A percentile compares a stretch with the other conserved stretches of the same genome.
Conservation (phyloP, 2,329 filamentous ascomycete species). For the Triangularia verruculosa region DNA sequence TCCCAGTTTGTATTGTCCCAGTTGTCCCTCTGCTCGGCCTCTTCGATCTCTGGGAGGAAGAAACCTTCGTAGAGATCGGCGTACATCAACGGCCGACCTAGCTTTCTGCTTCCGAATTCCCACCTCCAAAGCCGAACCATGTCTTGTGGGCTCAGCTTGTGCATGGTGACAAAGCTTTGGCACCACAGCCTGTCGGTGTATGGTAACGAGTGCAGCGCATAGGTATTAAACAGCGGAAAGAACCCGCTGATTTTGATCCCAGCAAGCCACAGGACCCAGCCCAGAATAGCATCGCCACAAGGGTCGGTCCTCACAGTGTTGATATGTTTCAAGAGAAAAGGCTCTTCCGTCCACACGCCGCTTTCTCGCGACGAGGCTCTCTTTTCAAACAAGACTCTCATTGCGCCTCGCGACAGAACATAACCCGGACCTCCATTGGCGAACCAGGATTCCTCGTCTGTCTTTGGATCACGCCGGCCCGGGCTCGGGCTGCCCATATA, state of each 20-base stretch:
- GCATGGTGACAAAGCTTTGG: conserved; percentile 48
- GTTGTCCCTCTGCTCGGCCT: conserved; percentile 7
- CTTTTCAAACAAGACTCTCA: conserved; percentile 40
- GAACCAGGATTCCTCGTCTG: conserved; percentile 39
- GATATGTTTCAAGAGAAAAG: conserved; percentile 41
- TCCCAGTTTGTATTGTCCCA: conserved; percentile 27
- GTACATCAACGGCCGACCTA: conserved; percentile 38
- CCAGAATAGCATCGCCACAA: conserved; percentile 52
- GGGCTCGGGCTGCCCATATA: conserved; percentile 51
- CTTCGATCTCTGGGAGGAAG: conserved; percentile 33
- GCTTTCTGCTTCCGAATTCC: conserved; percentile 35
- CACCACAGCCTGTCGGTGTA: conserved; percentile 49
- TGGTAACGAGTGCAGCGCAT: conserved; percentile 48
- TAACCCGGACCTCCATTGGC: conserved; percentile 50
- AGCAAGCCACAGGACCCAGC: conserved; percentile 44
- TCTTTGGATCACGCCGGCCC: conserved; percentile 33
- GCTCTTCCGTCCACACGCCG: conserved; percentile 40
- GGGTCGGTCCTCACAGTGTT: conserved; percentile 45
- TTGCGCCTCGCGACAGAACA: conserved; percentile 43
- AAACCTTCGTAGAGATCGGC: conserved; percentile 37
- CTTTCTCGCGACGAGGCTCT: conserved; percentile 26
- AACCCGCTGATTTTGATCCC: conserved; percentile 45
- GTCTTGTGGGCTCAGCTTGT: conserved; percentile 46
- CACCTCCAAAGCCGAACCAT: conserved; percentile 50
- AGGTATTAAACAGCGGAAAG: conserved; percentile 50